These are phyloP conservation scores for Xylaria longipes DNA, from an alignment of 495 filamentous ascomycete species.

Conservation along the genomic window DNA sequence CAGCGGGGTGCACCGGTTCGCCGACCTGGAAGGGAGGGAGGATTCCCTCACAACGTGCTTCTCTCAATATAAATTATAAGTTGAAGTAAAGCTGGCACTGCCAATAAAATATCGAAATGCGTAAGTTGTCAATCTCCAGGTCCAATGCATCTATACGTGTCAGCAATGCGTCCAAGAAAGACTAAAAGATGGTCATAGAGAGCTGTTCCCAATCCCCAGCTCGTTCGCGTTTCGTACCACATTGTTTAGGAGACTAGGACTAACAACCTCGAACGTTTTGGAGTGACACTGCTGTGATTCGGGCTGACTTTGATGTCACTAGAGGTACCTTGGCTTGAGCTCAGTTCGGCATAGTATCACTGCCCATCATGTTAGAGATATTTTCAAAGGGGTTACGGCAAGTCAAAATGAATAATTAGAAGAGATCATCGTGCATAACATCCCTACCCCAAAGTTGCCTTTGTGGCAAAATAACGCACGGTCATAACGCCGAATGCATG, in stretches of 20 bases:
- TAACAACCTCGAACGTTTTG: background rate
- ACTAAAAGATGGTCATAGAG: background rate
- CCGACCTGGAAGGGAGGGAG: background rate
- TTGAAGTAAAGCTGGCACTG: background rate
- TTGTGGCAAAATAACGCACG: background rate
- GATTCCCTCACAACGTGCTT: background rate
- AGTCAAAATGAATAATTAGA: too few relatives aligned
- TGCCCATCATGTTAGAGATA: background rate
- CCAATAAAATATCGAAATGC: background rate
- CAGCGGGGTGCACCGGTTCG: background rate
- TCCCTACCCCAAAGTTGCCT: background rate
- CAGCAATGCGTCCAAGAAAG: background rate
- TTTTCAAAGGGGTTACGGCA: background rate
- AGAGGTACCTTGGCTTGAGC: background rate
- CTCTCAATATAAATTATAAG: background rate
- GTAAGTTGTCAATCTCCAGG: background rate
- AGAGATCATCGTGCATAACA: background rate
- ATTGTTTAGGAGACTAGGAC: background rate
- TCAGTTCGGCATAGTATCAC: background rate
- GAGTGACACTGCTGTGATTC: background rate
- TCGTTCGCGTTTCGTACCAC: background rate
- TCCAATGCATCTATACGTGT: constrained; percentile 8
- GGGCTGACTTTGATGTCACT: background rate
- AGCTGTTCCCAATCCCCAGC: background rate
- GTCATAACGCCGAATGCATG: background rate